Percentiles rank a stretch among this genome's conserved stretches.
Evolutionary conservation across 495 filamentous ascomycete genomes (phyloP).

Genomic region (Filosporella fistucella): DNA sequence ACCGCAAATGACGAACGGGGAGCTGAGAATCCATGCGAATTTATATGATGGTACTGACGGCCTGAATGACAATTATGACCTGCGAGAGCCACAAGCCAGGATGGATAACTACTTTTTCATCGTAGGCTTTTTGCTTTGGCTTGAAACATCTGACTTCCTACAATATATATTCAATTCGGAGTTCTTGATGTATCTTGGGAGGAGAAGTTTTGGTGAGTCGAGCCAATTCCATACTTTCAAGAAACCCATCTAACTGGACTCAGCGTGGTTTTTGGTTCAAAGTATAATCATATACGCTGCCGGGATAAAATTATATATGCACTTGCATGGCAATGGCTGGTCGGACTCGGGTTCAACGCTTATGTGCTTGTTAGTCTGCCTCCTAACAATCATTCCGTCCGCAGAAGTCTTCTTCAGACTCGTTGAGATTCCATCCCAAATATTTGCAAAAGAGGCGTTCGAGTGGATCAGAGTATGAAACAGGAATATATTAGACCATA

Average conservation of each 20-base stretch:
- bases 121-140: constrained; percentile 5
- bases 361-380: neutral
- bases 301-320: constrained; percentile 4
- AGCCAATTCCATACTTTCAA: neutral
- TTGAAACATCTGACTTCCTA: constrained; percentile 4
- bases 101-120: constrained; percentile 10
- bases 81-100: constrained; percentile 1
- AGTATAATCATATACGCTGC: constrained; percentile 6
- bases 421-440: neutral
- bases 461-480: neutral
- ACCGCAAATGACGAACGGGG: neutral
- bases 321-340: neutral
- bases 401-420: constrained; percentile 2
- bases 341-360: neutral
- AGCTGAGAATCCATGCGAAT: constrained; percentile 2
- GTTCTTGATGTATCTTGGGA: constrained; percentile 6
- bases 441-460: neutral
- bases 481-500: too few species aligned
- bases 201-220: constrained; percentile 5
- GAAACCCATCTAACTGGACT: neutral
- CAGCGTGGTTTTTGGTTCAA: constrained; percentile 9
- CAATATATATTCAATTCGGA: neutral
- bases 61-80: neutral
- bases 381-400: neutral
- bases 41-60: constrained; percentile 2